These are phyloP conservation scores for Psophocarpus tetragonolobus DNA, from an alignment of 306 rosid genomes.

Conservation along the genomic window DNA sequence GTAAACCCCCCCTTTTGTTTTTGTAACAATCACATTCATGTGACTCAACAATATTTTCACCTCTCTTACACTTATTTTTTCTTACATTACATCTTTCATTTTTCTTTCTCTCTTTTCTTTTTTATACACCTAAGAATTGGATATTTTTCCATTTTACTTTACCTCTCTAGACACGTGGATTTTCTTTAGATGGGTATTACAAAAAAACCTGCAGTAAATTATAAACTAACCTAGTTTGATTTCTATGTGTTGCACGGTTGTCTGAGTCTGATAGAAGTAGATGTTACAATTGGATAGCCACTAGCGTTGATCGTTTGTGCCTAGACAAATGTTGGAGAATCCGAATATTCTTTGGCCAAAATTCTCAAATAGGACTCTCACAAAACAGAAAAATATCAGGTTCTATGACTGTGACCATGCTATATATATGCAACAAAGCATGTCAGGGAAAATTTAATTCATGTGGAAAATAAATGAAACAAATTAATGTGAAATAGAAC, in stretches of 20 bases:
- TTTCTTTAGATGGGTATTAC: no score
- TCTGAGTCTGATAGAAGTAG: not conserved
- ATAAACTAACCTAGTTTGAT: not conserved
- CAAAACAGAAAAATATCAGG: not conserved
- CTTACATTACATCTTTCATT: no score
- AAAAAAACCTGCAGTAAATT: not conserved
- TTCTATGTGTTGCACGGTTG: not conserved
- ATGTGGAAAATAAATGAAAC: no score
- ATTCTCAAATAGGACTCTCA: not conserved
- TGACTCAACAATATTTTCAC: not conserved
- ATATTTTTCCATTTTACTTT: no score
- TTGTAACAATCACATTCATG: not conserved
- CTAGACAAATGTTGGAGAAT: not conserved
- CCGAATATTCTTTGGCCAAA: not conserved
- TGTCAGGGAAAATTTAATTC: no score
- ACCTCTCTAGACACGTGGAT: no score
- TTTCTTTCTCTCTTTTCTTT: no score
- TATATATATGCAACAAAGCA: not conserved
- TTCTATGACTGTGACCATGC: not conserved
- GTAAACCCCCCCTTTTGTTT: not conserved
- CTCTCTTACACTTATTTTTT: no score
- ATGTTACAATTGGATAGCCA: not conserved
- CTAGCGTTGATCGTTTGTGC: not conserved
- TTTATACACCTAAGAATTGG: no score
- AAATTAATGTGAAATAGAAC: not conserved